Conservation (phyloP, 306 rosid genomes). For the Castanospermum australe region DNA sequence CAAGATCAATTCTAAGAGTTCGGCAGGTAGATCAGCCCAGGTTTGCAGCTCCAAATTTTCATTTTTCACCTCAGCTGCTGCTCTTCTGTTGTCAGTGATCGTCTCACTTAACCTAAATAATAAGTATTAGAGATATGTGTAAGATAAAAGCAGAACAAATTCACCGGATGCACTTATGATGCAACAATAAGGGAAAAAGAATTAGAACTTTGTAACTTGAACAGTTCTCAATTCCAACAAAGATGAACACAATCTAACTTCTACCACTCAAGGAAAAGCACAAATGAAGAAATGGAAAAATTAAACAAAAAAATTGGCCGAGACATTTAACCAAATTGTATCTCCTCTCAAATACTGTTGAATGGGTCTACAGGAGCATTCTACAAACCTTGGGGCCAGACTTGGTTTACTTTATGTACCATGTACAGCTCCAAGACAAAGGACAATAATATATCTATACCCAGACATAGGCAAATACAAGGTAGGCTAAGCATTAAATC, state of each 20-base stretch:
- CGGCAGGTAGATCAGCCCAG: constrained; percentile 70
- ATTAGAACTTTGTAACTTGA: background rate
- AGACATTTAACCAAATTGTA: background rate
- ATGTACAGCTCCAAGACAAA: background rate
- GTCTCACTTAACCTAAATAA: constrained; percentile 59
- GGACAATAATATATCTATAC: background rate
- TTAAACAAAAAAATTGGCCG: background rate
- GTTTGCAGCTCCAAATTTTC: constrained; percentile 48
- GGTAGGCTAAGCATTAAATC: background rate
- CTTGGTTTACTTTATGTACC: background rate
- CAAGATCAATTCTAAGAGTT: constrained; percentile 59
- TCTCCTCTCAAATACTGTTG: background rate
- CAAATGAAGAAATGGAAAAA: background rate
- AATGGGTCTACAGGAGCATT: background rate
- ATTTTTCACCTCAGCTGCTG: constrained; percentile 26
- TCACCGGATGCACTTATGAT: background rate
- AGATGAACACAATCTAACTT: background rate
- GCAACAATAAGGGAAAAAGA: background rate
- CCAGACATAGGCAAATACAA: background rate
- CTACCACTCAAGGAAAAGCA: constrained; percentile 5
- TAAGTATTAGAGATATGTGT: background rate
- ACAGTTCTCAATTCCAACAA: background rate
- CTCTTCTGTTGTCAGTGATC: constrained; percentile 23
- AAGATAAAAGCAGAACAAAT: background rate
- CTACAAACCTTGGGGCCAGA: background rate